phyloP scores from a whole-genome alignment of 805 yeast species.

The Sugiyamaella smithiae region DNA sequence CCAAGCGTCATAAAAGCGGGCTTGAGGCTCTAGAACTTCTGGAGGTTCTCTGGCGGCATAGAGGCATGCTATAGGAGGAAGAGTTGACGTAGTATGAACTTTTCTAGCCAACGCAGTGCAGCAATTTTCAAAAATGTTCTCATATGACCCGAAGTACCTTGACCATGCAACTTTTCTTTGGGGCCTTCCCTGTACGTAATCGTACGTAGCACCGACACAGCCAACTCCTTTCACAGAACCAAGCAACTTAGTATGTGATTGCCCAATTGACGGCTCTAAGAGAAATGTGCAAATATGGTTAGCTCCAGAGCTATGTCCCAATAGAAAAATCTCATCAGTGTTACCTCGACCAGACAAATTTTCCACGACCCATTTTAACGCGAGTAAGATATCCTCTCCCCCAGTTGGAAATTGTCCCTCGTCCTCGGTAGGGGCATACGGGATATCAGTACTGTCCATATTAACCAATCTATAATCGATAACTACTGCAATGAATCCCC shows the following conservation, averaged over 20 bases:
- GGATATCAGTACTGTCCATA: neutral
- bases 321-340: neutral
- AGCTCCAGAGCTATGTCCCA: constrained; percentile 1
- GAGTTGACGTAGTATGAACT: neutral
- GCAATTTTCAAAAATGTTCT: neutral
- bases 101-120: neutral
- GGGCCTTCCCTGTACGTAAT: constrained; percentile 4
- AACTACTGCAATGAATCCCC: neutral
- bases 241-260: neutral
- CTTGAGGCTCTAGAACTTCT: neutral
- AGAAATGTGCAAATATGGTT: neutral
- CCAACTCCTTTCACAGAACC: neutral
- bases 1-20: neutral
- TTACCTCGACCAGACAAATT: neutral
- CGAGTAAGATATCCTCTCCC: neutral
- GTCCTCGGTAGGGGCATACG: neutral
- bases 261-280: neutral
- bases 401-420: constrained; percentile 2
- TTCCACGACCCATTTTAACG: neutral
- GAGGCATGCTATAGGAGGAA: neutral
- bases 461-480: constrained; percentile 1
- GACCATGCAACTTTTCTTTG: constrained; percentile 4
- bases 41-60: neutral
- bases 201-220: neutral
- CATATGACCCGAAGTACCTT: constrained; percentile 2